A percentile compares a stretch with the other conserved stretches of the same genome.
Evolutionary conservation across 495 filamentous ascomycete species (phyloP).

Genomic region (Tuber magnatum): DNA sequence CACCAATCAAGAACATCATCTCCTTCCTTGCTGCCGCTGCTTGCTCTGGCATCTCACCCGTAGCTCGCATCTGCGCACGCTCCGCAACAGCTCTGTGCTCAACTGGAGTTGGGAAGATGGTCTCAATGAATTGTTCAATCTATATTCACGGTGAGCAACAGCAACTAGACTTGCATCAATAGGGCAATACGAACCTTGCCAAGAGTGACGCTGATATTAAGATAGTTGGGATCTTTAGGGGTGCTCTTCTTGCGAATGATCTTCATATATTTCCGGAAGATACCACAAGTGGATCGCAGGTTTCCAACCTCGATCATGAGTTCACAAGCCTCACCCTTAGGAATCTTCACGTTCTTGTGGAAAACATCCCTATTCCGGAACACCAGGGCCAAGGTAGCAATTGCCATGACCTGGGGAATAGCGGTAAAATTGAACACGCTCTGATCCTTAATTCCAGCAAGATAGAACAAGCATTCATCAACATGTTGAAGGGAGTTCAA

Average conservation of each 20-base stretch:
- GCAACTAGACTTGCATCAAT: slow-evolving; percentile 9
- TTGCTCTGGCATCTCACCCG: slow-evolving; percentile 43
- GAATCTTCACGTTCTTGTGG: slow-evolving; percentile 86
- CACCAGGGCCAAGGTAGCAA: slow-evolving; percentile 82
- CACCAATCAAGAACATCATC: slow-evolving; percentile 54
- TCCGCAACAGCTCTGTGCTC: slow-evolving; percentile 45
- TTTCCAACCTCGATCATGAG: slow-evolving; percentile 92
- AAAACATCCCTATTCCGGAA: slow-evolving; percentile 90
- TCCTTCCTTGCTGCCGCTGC: slow-evolving; percentile 50
- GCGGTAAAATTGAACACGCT: slow-evolving; percentile 99
- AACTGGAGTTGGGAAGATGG: slow-evolving; percentile 73
- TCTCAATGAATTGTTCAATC: slow-evolving; percentile 97
- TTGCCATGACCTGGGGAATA: slow-evolving; percentile 97
- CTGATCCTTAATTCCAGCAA: slow-evolving; percentile 91
- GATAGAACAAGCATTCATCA: slow-evolving; percentile 92
- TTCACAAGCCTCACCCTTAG: slow-evolving; percentile 84
- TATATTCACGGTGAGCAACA: slow-evolving; percentile 43
- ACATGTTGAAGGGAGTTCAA: slow-evolving; percentile 78
- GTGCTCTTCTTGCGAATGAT: slow-evolving; percentile 92
- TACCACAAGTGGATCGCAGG: slow-evolving; percentile 64
- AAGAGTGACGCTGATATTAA: slow-evolving; percentile 85
- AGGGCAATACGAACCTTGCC: slow-evolving; percentile 59
- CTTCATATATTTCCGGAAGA: slow-evolving; percentile 68
- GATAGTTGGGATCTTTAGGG: slow-evolving; percentile 84
- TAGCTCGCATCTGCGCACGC: slow-evolving; percentile 33